A percentile compares a stretch with the other conserved stretches of the same genome.
Conservation (phyloP, 2,329 filamentous ascomycete genomes). For the Pseudogymnoascus sp. region DNA sequence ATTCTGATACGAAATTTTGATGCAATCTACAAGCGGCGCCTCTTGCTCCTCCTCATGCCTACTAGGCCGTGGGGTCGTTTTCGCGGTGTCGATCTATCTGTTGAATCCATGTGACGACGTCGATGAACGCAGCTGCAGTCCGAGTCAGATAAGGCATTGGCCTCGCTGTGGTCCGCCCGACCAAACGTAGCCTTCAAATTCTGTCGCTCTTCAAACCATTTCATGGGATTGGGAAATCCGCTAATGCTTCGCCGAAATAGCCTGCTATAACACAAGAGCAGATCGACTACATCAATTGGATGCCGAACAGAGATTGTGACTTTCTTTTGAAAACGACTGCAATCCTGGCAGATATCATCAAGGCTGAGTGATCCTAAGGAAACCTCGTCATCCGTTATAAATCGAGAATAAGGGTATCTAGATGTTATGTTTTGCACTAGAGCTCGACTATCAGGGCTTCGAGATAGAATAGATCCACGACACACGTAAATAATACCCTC, state of each 20-base stretch:
- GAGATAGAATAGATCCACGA: constrained; percentile 19
- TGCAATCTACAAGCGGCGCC: background rate
- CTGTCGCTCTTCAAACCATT: constrained; percentile 17
- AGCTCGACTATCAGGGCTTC: constrained; percentile 16
- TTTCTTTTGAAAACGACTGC: constrained; percentile 18
- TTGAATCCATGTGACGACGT: background rate
- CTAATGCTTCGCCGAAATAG: constrained; percentile 20
- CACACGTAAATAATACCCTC: constrained; percentile 16
- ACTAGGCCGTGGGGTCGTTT: background rate
- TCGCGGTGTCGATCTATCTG: background rate
- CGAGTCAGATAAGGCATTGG: background rate
- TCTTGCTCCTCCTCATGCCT: background rate
- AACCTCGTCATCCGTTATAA: constrained; percentile 12
- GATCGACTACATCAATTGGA: constrained; percentile 15
- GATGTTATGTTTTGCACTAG: constrained; percentile 15
- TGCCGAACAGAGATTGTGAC: constrained; percentile 18
- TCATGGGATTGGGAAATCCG: constrained; percentile 19
- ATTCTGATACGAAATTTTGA: background rate
- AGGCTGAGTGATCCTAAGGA: constrained; percentile 14
- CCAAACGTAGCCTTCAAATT: constrained; percentile 14
- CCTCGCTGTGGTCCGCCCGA: constrained; percentile 13
- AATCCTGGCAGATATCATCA: constrained; percentile 15
- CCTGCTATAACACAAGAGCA: constrained; percentile 17
- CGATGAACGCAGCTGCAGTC: background rate
- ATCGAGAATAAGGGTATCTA: constrained; percentile 15